phyloP scores from a whole-genome alignment of 352 stramenopile genomes.

The Phytophthora sansomeana region DNA sequence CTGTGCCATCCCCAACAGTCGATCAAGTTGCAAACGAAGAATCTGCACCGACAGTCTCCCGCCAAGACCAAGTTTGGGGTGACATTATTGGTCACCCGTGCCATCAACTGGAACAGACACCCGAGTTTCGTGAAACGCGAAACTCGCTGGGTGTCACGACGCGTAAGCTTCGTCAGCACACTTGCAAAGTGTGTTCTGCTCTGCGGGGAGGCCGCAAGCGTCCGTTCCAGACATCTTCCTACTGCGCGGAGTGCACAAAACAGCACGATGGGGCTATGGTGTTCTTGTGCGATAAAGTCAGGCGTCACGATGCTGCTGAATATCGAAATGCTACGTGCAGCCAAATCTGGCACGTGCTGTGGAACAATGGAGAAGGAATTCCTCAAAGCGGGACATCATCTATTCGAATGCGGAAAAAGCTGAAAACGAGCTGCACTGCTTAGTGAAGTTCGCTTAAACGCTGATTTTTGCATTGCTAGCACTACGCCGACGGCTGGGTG shows the following conservation, averaged over 20 bases:
- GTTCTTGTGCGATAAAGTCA: slow-evolving; percentile 40
- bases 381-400: slow-evolving; percentile 25
- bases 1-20: not conserved
- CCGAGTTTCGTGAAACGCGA: slow-evolving; percentile 36
- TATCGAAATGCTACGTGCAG: slow-evolving; percentile 40
- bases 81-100: slow-evolving; percentile 32
- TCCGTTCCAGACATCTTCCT: slow-evolving; percentile 35
- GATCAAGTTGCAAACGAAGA: not conserved
- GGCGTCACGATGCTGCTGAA: slow-evolving; percentile 25
- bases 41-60: slow-evolving; percentile 7
- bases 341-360: slow-evolving; percentile 48
- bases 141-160: slow-evolving; percentile 20
- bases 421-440: slow-evolving; percentile 7
- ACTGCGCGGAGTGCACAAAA: slow-evolving; percentile 37
- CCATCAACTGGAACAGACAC: slow-evolving; percentile 36
- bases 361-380: slow-evolving; percentile 35
- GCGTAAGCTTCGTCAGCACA: slow-evolving; percentile 39
- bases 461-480: slow-evolving; percentile 13
- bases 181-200: slow-evolving; percentile 48
- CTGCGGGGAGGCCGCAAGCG: slow-evolving; percentile 35
- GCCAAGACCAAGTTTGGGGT: slow-evolving; percentile 34
- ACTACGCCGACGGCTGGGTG: not conserved
- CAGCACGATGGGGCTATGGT: slow-evolving; percentile 34
- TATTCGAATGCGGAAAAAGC: slow-evolving; percentile 39
- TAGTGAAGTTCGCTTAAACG: not conserved